phyloP scores from a whole-genome alignment of 1,284 basidiomycete species.

The Heterobasidion irregulare region DNA sequence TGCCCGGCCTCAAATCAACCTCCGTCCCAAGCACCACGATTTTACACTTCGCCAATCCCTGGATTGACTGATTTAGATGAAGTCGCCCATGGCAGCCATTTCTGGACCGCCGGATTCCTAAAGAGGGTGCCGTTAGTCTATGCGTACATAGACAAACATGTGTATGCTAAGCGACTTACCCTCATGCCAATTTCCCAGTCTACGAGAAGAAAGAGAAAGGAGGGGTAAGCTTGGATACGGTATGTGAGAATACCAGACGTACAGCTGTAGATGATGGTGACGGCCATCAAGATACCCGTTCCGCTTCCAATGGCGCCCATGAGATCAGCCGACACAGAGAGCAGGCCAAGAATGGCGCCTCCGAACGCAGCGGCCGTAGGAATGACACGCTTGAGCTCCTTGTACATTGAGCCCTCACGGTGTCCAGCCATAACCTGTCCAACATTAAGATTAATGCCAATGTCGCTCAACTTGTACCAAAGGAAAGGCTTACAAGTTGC shows the following conservation, averaged over 20 bases:
- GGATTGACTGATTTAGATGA: constrained; percentile 30
- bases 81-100: constrained; percentile 63
- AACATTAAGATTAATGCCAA: background rate
- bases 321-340: constrained; percentile 94
- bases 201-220: constrained; percentile 15
- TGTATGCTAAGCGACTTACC: constrained; percentile 19
- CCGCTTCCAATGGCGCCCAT: constrained; percentile 95
- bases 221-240: background rate
- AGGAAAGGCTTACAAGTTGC: constrained; percentile 61
- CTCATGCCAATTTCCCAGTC: constrained; percentile 77
- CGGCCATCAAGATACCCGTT: constrained; percentile 96
- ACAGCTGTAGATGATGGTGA: constrained; percentile 96
- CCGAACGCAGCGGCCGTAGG: constrained; percentile 97
- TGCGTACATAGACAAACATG: background rate
- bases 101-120: constrained; percentile 68
- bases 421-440: constrained; percentile 91
- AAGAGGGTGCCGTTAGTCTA: constrained; percentile 1
- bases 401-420: constrained; percentile 97
- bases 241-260: constrained; percentile 22
- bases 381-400: constrained; percentile 96
- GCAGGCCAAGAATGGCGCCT: constrained; percentile 88
- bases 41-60: no score
- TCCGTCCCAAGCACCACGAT: no score
- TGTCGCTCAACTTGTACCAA: constrained; percentile 1
- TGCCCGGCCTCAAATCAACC: no score